Conservation (phyloP, 2,329 filamentous ascomycete genomes). For the Xylaria sp. region DNA sequence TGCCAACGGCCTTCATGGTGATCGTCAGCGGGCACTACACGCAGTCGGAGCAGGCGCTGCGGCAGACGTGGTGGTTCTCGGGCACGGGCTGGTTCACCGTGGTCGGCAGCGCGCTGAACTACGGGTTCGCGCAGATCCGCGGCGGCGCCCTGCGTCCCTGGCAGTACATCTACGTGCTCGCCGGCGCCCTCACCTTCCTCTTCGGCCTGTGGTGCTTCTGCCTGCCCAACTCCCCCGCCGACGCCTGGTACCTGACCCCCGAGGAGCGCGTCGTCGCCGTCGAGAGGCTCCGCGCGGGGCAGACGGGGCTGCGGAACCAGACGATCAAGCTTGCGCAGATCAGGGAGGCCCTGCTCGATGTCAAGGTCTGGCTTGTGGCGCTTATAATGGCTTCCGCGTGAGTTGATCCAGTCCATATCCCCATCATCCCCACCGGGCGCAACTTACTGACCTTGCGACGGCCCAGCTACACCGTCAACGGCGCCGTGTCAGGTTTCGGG, state of each 20-base stretch:
- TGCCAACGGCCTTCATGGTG: slow-evolving; percentile 71
- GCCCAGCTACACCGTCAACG: slow-evolving; percentile 65
- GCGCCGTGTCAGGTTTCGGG: slow-evolving; percentile 72
- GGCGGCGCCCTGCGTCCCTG: slow-evolving; percentile 61
- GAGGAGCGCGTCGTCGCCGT: slow-evolving; percentile 69
- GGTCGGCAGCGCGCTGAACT: slow-evolving; percentile 68
- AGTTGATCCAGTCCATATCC: neutral
- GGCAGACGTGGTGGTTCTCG: slow-evolving; percentile 73
- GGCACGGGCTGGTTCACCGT: slow-evolving; percentile 65
- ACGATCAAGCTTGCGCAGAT: slow-evolving; percentile 66
- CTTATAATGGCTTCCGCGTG: slow-evolving; percentile 72
- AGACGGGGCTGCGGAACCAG: slow-evolving; percentile 67
- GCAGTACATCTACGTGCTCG: slow-evolving; percentile 75
- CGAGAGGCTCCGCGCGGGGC: slow-evolving; percentile 65
- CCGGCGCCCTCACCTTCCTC: slow-evolving; percentile 65
- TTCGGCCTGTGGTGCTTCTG: slow-evolving; percentile 70
- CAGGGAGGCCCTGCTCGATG: slow-evolving; percentile 61
- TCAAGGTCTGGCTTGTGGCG: slow-evolving; percentile 67
- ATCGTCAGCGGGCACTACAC: slow-evolving; percentile 68
- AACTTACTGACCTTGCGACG: neutral
- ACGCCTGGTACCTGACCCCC: slow-evolving; percentile 70
- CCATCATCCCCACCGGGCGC: neutral
- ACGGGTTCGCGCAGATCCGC: slow-evolving; percentile 68
- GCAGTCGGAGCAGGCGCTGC: slow-evolving; percentile 66
- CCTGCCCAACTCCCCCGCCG: slow-evolving; percentile 68